A percentile compares a stretch with the other conserved stretches of the same genome.
Evolutionary conservation across 139 green algal species (phyloP).

Genomic region (Bryopsis sp.): DNA sequence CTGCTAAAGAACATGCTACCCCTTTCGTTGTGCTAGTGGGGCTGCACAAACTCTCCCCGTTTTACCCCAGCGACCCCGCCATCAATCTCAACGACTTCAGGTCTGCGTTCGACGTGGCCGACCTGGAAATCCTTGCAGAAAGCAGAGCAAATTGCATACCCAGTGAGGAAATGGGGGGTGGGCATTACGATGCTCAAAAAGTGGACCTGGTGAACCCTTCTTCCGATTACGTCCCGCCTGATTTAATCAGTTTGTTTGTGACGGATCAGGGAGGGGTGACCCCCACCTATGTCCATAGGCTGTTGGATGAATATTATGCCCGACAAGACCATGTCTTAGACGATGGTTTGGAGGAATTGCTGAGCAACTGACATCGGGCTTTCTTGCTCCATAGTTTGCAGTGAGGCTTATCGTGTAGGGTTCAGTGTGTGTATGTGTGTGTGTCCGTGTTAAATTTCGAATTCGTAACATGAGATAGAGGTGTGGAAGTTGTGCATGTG

Average conservation of each 20-base stretch:
- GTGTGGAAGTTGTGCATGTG: too few species aligned
- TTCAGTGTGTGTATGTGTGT: too few species aligned
- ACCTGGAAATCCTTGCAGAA: conserved; percentile 51
- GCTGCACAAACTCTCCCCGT: conserved; percentile 85
- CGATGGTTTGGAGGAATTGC: too few species aligned
- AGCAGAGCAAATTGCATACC: conserved; percentile 8
- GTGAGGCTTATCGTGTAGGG: too few species aligned
- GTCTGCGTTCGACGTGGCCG: conserved; percentile 45
- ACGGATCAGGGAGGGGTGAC: conserved; percentile 73
- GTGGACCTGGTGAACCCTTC: conserved; percentile 78
- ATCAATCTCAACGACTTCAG: conserved; percentile 77
- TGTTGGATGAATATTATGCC: conserved; percentile 79
- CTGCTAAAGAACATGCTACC: conserved; percentile 76
- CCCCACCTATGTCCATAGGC: conserved; percentile 72
- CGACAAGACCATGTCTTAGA: conserved; percentile 35
- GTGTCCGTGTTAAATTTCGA: too few species aligned
- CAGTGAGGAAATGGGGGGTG: background rate
- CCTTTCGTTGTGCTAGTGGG: conserved; percentile 91
- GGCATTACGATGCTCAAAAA: conserved; percentile 20
- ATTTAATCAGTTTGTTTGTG: conserved; percentile 84
- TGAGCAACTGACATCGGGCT: too few species aligned
- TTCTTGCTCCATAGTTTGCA: too few species aligned
- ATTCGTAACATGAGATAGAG: too few species aligned
- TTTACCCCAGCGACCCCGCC: conserved; percentile 84
- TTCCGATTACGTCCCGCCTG: conserved; percentile 91